Base-by-base conservation (phyloP, 1,284 basidiomycete genomes). In the Fomitiporia mediterranea region DNA sequence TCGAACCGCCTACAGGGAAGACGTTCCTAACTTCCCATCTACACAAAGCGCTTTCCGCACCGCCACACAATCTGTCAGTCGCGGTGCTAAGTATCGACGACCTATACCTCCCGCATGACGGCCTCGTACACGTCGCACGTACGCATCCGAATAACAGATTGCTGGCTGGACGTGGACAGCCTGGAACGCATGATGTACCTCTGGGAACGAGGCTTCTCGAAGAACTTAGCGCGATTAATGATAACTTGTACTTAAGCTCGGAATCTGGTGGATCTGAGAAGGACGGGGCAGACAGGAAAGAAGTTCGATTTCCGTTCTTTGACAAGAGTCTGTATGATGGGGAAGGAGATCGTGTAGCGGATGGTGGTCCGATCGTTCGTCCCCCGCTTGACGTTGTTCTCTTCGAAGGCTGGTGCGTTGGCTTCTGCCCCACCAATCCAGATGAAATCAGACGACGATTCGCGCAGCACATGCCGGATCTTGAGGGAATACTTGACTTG, bases 341-440 rank as follows among this genome's bases (percentile, higher is more conserved):
- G 0, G 78, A 89, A 68, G 95, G 95, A 0, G 95, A 98, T 68
- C 83, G 95, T 4, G 69, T 82, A 6, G 68, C 75, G 5, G 73
- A 75, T 32, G 70, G 66, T 60, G 76, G 70, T 35, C 64, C 65
- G 2, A 57, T 72, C 2, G 71, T 85, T 6, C 62, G 68, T 0
- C 71, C 78, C 1, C 80, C 82, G 0, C 66, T 95, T 2, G 91
- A 96, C 66, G 72, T 98, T n/a, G 86, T 98, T 47, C 77, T 98
- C 44, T 75, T 98, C 48, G 92, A 94, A 69, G 90, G 89, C 6
- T 91, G 89, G 89, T 89, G 84, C 68, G 80, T 86, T 4, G 89
- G 89, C 1, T 91, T 91, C 64, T 78, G 77, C 59, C 83, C 88
- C 7, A 74, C 82, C 17, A 65, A 75, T 0, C 53, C 60, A 15